Base-by-base conservation (phyloP, 257 asterid species). In the Osmanthus fragrans region DNA sequence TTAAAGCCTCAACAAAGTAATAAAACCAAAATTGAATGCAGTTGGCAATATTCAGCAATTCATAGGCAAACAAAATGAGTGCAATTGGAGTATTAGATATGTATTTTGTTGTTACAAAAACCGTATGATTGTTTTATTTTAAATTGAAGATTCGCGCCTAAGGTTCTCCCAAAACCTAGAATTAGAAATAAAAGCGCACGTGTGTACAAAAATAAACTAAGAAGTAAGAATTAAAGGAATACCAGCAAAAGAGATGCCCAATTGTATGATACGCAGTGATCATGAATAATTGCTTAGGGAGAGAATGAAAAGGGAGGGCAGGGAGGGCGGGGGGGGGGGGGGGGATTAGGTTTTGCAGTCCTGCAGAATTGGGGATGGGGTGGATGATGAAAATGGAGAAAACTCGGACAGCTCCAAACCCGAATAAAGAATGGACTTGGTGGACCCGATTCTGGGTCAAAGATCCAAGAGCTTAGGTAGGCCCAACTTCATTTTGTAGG, bases 81-180 rank as follows among this genome's bases (percentile, higher is more conserved):
- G 25, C 54, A 47, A 29, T 21, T 19, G 34, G n/a, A 54, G 39
- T 65, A 74, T 2, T 33, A 40, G 12, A 12, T 3, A 42, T 49
- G 30, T 65, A 54, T 10, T 64, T 73, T 49, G 49, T 47, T 27
- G 83, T 84, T 79, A 84, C 75, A 58, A 42, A 39, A 80, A 76
- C 83, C 81, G 82, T 81, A 67, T 73, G 79, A 5, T 49, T 74
- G 32, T 60, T 66, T 67, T 72, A 72, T 67, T 40, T 80, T 64
- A 72, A 82, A 42, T 65, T 34, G 2, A 76, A 40, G 72, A 74
- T 78, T 82, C 80, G 79, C 81, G 86, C 88, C 83, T 77, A 70
- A 40, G 60, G 70, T 75, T 63, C 34, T 30, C 72, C 77, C 69
- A 79, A 80, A 77, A 80, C 81, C 76, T 70, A 80, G 64, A 33